Conservation (phyloP, 208 protist species). For the Leishmania aethiopica region DNA sequence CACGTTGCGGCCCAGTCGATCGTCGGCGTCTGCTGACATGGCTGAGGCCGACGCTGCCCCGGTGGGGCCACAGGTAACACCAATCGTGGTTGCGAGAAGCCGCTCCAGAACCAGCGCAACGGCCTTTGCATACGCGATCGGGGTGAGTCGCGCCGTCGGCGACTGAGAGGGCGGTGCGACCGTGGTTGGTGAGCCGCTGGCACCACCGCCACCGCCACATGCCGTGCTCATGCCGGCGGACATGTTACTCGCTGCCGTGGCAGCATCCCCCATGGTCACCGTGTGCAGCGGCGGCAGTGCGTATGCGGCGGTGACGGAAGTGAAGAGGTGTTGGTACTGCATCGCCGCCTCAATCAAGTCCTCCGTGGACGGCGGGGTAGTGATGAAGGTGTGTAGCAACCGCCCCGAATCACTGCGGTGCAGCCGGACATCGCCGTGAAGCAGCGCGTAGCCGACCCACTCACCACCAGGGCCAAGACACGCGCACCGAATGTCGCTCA, state of each 20-base stretch:
- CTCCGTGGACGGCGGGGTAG: slow-evolving; percentile 56
- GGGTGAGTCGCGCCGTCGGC: slow-evolving; percentile 12
- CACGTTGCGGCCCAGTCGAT: slow-evolving; percentile 22
- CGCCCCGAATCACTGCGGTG: slow-evolving; percentile 75
- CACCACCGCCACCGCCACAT: not conserved
- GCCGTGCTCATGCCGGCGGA: not conserved
- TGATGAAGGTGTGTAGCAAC: slow-evolving; percentile 75
- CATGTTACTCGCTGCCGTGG: not conserved
- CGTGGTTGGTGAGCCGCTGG: not conserved
- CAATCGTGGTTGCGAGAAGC: slow-evolving; percentile 31
- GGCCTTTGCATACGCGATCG: slow-evolving; percentile 38
- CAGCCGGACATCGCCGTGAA: slow-evolving; percentile 70
- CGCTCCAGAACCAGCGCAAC: slow-evolving; percentile 62
- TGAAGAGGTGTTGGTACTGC: slow-evolving; percentile 56
- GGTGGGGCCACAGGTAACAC: not conserved
- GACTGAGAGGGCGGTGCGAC: not conserved
- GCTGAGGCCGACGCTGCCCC: not conserved
- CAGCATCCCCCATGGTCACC: not conserved
- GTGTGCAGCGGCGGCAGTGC: not conserved
- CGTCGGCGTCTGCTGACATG: not conserved
- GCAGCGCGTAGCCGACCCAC: slow-evolving; percentile 73
- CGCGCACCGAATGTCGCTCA: slow-evolving; percentile 58
- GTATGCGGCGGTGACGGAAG: not conserved
- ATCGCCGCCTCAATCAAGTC: slow-evolving; percentile 68
- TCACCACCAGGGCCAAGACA: slow-evolving; percentile 56